Conservation (phyloP, 306 rosid species). For the Lathyrus oleraceus region DNA sequence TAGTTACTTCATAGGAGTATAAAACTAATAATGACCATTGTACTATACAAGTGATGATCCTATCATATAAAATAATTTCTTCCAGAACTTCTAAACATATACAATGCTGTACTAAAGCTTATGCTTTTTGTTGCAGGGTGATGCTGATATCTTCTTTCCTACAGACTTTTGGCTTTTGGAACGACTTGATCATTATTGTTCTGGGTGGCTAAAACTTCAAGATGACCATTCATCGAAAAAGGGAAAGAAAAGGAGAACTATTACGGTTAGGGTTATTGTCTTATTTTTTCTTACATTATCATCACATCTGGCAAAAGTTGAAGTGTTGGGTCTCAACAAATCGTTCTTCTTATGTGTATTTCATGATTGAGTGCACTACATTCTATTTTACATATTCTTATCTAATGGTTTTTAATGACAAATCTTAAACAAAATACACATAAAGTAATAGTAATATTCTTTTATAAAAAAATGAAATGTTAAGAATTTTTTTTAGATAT, state of each 20-base stretch:
- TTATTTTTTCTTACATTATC: conserved; percentile 7
- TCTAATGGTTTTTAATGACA: background rate
- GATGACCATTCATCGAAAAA: conserved; percentile 54
- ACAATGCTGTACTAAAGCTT: conserved; percentile 7
- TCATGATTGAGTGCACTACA: background rate
- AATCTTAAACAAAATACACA: conserved; percentile 3
- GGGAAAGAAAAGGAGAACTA: conserved; percentile 89
- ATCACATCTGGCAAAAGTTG: background rate
- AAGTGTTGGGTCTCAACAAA: background rate
- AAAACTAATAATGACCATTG: background rate
- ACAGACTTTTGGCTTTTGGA: conserved; percentile 91
- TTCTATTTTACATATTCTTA: background rate
- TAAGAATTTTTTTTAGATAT: background rate
- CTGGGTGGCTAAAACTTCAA: conserved; percentile 70
- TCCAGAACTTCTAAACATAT: conserved; percentile 17
- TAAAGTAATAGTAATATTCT: background rate
- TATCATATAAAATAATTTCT: conserved; percentile 13
- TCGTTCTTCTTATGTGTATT: conserved; percentile 4
- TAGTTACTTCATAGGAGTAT: conserved; percentile 8
- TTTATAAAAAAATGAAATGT: background rate
- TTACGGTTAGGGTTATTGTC: conserved; percentile 55
- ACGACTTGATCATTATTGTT: conserved; percentile 83
- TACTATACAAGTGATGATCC: background rate
- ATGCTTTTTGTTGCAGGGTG: conserved; percentile 64
- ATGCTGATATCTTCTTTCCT: conserved; percentile 93